phyloP scores from a whole-genome alignment of 2,329 filamentous ascomycete genomes.

The Aspergillus sp. region DNA sequence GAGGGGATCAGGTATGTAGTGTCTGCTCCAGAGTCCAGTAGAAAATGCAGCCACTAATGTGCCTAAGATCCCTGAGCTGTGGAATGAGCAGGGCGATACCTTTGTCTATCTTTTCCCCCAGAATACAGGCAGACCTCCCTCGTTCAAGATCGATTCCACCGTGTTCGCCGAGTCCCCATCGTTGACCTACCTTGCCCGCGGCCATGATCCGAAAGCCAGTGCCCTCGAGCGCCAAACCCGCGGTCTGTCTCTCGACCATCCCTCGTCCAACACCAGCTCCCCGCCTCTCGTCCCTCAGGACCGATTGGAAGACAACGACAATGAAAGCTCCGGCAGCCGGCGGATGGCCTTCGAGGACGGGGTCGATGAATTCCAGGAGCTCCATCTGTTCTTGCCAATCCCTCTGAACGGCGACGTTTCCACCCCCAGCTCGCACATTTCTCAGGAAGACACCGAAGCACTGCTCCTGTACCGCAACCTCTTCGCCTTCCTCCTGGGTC shows the following conservation, averaged over 20 bases:
- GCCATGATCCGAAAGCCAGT: constrained; percentile 39
- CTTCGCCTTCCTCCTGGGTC: constrained; percentile 55
- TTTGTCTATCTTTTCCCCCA: constrained; percentile 54
- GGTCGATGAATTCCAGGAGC: constrained; percentile 32
- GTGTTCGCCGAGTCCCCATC: constrained; percentile 49
- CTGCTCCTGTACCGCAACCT: constrained; percentile 53
- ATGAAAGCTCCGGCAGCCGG: constrained; percentile 39
- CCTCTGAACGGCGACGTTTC: constrained; percentile 44
- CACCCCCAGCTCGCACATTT: constrained; percentile 21
- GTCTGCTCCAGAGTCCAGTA: too few relatives aligned
- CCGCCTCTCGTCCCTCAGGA: constrained; percentile 24
- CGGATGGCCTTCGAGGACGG: constrained; percentile 40
- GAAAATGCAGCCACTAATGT: background rate
- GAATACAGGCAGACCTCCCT: constrained; percentile 46
- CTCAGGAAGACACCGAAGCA: constrained; percentile 45
- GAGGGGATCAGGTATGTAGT: constrained; percentile 43
- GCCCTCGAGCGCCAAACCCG: constrained; percentile 20
- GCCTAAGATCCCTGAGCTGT: constrained; percentile 46
- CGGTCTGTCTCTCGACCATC: constrained; percentile 22
- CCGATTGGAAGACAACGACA: constrained; percentile 25
- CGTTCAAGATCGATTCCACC: constrained; percentile 53
- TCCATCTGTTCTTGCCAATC: constrained; percentile 52
- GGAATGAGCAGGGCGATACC: constrained; percentile 55
- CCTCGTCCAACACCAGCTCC: constrained; percentile 14
- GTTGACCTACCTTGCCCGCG: constrained; percentile 48